Evolutionary conservation across 768 basidiomycete species (phyloP), one percentile per base, ranked within the genome.

Genomic region (Boletus sp.): DNA sequence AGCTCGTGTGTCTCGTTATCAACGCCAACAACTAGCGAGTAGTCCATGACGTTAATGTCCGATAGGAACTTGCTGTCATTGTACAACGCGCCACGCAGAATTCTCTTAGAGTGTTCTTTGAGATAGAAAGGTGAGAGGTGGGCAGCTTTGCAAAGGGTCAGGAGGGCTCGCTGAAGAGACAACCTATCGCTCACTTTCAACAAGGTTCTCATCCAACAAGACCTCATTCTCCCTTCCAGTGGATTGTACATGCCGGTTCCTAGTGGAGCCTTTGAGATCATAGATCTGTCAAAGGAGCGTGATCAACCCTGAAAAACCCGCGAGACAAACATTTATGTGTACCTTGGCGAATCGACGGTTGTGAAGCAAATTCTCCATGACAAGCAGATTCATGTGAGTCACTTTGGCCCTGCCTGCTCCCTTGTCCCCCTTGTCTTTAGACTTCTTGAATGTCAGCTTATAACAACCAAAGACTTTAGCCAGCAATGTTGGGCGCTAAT

Each of bases 361-460:
- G 69, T 97, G 95, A 67, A 98, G 97, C 10, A 96, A 75, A 64
- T 95, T 99, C 73, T 99, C 97, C 96, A 98, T 98, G 46, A 99
- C 91, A 35, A 98, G 75, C 21, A 99, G 77, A 64, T 97, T 97
- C 91, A 98, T 95, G 61, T 94, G 84, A 7, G 88, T 91, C 2
- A 86, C 82, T 66, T 91, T 92, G 7, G 84, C 81, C 71, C 79
- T 90, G 50, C 79, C 82, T 8, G 63, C 19, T 9, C 78, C 78
- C 55, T 76, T 82, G 59, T 90, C 91, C 9, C 78, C 78, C 55
- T 76, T 82, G 59, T 90, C 91, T 27, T 84, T 83, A 2, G 83
- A 82, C 69, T 92, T 93, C 60, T 83, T 83, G 74, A 94, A 94
- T 4, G 90, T 90, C 57, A 99, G 78, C 67, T 97, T 96, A 71